Percentiles rank a stretch among this genome's conserved stretches.
Evolutionary conservation across 306 rosid species (phyloP).

Genomic region (Begonia loranthoides): DNA sequence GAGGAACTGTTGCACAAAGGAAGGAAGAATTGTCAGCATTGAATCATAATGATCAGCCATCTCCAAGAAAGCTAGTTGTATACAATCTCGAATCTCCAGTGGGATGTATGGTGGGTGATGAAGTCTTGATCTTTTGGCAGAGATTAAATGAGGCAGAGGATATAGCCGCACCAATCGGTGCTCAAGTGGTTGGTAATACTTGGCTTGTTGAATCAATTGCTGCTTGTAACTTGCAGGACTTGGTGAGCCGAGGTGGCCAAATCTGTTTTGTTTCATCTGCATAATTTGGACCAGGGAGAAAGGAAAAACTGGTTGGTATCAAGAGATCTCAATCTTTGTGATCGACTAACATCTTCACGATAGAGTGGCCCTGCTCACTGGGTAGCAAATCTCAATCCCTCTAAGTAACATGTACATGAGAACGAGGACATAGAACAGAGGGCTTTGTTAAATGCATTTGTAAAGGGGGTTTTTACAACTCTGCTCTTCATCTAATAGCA

Average conservation of each 20-base stretch:
- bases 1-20: slow-evolving; percentile 44
- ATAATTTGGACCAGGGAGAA: too few relatives aligned
- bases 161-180: slow-evolving; percentile 38
- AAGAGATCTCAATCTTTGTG: too few relatives aligned
- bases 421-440: too few relatives aligned
- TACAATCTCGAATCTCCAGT: slow-evolving; percentile 74
- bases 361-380: too few relatives aligned
- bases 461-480: too few relatives aligned
- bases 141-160: slow-evolving; percentile 69
- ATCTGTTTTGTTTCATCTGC: too few relatives aligned
- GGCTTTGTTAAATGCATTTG: too few relatives aligned
- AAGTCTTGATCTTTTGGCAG: slow-evolving; percentile 74
- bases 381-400: too few relatives aligned
- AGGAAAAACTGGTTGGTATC: too few relatives aligned
- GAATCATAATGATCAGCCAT: slow-evolving; percentile 10
- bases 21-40: slow-evolving; percentile 29
- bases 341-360: too few relatives aligned
- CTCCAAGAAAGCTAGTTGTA: slow-evolving; percentile 35
- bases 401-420: too few relatives aligned
- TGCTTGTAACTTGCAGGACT: slow-evolving; percentile 45
- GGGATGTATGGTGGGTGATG: slow-evolving; percentile 68
- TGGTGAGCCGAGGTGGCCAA: slow-evolving; percentile 24
- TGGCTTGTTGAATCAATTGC: slow-evolving; percentile 91
- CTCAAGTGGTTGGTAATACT: slow-evolving; percentile 60
- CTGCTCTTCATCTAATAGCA: too few relatives aligned